Conservation (phyloP, 169 alveolate species). For the Perkinsus chesapeaki region DNA sequence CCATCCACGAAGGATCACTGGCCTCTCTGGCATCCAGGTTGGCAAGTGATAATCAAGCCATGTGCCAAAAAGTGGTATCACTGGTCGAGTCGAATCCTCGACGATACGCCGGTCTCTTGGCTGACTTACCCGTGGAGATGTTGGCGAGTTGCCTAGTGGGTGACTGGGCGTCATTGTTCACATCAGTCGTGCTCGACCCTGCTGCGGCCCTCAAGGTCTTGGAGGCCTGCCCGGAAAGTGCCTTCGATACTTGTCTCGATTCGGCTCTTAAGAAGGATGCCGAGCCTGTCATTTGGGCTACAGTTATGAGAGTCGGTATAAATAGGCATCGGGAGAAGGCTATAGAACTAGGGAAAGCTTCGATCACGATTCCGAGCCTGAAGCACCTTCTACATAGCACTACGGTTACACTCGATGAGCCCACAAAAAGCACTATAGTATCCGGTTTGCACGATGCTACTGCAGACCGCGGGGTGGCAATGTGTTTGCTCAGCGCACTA, state of each 20-base stretch:
- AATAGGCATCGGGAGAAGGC: neutral
- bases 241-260: neutral
- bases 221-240: neutral
- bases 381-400: neutral
- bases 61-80: neutral
- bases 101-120: neutral
- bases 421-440: neutral
- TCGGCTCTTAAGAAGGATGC: neutral
- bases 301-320: neutral
- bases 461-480: neutral
- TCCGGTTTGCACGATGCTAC: neutral
- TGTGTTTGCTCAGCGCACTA: neutral
- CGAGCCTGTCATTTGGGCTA: neutral
- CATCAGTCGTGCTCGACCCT: neutral
- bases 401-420: neutral
- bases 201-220: neutral
- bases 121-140: neutral
- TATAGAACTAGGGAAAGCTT: neutral
- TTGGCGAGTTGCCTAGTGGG: neutral
- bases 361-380: neutral
- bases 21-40: neutral
- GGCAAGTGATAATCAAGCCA: neutral
- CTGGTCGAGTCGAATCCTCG: neutral
- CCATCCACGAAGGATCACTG: neutral
- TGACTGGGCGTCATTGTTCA: neutral